Evolutionary conservation across 2,329 filamentous ascomycete genomes (phyloP).

Genomic region (Bisporella sp.): DNA sequence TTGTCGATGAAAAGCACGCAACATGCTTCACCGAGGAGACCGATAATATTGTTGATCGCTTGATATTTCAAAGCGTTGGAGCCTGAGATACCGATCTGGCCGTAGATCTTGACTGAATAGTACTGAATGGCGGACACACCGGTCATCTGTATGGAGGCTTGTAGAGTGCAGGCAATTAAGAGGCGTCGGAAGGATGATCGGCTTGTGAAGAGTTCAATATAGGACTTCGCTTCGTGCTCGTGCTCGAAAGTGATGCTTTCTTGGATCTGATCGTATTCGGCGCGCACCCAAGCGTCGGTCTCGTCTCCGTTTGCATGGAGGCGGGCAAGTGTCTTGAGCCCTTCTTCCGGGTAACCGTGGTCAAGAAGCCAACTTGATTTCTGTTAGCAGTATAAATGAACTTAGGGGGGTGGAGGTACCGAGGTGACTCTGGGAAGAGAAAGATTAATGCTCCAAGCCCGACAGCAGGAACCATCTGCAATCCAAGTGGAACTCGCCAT

Average conservation of each 20-base stretch:
- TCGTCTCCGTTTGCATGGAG: slow-evolving; percentile 54
- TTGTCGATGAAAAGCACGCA: slow-evolving; percentile 60
- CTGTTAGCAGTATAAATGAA: background rate
- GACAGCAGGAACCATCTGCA: slow-evolving; percentile 54
- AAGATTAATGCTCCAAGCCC: slow-evolving; percentile 50
- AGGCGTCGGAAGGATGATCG: slow-evolving; percentile 55
- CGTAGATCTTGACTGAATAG: slow-evolving; percentile 51
- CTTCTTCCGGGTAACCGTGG: slow-evolving; percentile 47
- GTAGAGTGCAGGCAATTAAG: slow-evolving; percentile 52
- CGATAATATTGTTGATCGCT: slow-evolving; percentile 57
- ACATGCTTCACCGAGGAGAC: slow-evolving; percentile 49
- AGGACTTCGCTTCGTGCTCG: slow-evolving; percentile 56
- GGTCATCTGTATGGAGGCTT: slow-evolving; percentile 61
- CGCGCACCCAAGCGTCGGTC: slow-evolving; percentile 53
- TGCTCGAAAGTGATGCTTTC: slow-evolving; percentile 55
- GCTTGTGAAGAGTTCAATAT: slow-evolving; percentile 52
- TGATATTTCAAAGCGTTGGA: slow-evolving; percentile 56
- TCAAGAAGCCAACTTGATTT: slow-evolving; percentile 56
- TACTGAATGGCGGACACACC: slow-evolving; percentile 60
- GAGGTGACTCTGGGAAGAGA: slow-evolving; percentile 52
- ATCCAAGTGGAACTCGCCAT: slow-evolving; percentile 33
- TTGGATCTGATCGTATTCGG: slow-evolving; percentile 58
- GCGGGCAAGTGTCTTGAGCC: slow-evolving; percentile 48
- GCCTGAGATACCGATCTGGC: slow-evolving; percentile 50
- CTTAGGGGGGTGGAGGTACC: slow-evolving; percentile 19